Conservation (phyloP, 768 basidiomycete species). For the Termitomyces sp. region DNA sequence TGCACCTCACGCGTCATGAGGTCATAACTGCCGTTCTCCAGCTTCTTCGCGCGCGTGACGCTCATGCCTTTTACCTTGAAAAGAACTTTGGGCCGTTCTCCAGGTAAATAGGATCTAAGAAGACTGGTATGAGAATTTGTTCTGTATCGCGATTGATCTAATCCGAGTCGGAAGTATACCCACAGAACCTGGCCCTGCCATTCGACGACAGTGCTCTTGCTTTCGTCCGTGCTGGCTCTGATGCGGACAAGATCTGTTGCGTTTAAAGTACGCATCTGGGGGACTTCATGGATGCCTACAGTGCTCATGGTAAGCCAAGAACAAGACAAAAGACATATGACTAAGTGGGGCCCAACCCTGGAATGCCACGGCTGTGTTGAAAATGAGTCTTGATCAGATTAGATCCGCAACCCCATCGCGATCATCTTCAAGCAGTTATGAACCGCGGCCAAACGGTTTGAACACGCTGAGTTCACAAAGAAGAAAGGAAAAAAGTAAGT, state of each 20-base stretch:
- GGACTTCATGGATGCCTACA: background rate
- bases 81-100: conserved; percentile 16
- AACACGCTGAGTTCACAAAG: too few relatives aligned
- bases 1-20: conserved; percentile 19
- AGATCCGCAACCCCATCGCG: too few relatives aligned
- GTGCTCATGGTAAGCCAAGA: background rate
- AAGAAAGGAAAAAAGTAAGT: too few relatives aligned
- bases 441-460: too few relatives aligned
- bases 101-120: conserved; percentile 18
- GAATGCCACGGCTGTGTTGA: too few relatives aligned
- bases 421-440: too few relatives aligned
- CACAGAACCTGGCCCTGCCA: conserved; percentile 23
- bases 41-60: conserved; percentile 17
- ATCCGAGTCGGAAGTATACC: background rate
- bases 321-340: too few relatives aligned
- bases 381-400: too few relatives aligned
- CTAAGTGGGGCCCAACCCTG: too few relatives aligned
- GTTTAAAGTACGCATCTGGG: background rate
- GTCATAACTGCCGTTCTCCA: conserved; percentile 18
- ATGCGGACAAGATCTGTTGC: conserved; percentile 19
- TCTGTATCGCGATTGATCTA: background rate
- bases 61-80: conserved; percentile 25
- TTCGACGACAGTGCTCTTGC: conserved; percentile 18
- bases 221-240: conserved; percentile 20
- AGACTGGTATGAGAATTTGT: background rate